phyloP scores from a whole-genome alignment of 257 asterid genomes.

The Oldenlandia corymbosa region DNA sequence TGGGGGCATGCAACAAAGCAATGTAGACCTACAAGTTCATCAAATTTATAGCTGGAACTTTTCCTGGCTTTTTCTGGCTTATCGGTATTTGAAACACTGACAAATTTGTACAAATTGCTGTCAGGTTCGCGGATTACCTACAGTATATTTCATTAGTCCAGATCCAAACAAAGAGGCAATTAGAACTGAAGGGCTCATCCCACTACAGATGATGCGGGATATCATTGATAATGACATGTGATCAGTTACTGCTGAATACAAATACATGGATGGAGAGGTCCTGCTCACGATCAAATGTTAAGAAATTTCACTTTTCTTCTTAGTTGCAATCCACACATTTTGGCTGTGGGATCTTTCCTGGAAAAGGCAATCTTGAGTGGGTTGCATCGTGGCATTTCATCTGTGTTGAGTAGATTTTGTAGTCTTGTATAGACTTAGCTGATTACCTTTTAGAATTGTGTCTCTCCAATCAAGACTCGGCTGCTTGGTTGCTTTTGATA shows the following conservation, averaged over 20 bases:
- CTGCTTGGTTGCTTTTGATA: too few species aligned
- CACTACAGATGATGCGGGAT: conserved; percentile 83
- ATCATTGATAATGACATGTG: conserved; percentile 79
- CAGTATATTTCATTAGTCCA: conserved; percentile 85
- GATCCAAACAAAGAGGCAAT: conserved; percentile 84
- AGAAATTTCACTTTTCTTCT: background rate
- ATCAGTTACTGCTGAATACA: conserved; percentile 10
- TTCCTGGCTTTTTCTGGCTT: background rate
- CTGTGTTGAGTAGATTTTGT: background rate
- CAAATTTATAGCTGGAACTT: background rate
- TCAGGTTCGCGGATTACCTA: conserved; percentile 93
- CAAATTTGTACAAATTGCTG: conserved; percentile 8
- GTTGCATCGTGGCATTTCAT: background rate
- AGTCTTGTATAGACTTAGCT: background rate
- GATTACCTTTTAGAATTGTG: background rate
- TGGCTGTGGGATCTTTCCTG: background rate
- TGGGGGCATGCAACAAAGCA: too few species aligned
- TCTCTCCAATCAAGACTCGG: too few species aligned
- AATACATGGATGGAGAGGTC: background rate
- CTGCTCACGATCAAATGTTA: background rate
- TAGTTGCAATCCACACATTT: background rate
- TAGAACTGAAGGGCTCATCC: conserved; percentile 95
- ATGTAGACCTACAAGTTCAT: background rate
- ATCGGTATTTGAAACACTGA: background rate
- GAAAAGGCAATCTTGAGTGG: background rate